phyloP scores from a whole-genome alignment of 2,329 filamentous ascomycete genomes.

The Colletotrichum sp. region DNA sequence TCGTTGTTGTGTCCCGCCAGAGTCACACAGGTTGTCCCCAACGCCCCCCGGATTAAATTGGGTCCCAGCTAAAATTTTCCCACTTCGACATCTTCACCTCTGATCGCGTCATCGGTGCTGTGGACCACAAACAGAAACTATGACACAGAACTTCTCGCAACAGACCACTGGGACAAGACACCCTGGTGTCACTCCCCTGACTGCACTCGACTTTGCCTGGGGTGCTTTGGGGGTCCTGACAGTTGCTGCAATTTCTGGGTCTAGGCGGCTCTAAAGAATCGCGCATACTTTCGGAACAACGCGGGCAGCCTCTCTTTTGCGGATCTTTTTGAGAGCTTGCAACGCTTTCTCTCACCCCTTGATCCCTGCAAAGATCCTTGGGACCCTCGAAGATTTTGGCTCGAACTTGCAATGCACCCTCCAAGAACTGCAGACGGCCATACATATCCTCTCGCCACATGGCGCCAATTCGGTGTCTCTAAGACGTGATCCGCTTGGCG shows the following conservation, averaged over 20 bases:
- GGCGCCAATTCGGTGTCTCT: slow-evolving; percentile 4
- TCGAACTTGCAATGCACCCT: not conserved
- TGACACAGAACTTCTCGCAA: slow-evolving; percentile 12
- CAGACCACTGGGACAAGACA: slow-evolving; percentile 7
- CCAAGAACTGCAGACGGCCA: not conserved
- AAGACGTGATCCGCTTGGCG: slow-evolving; percentile 22
- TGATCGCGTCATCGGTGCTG: slow-evolving; percentile 20
- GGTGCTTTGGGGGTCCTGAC: not conserved
- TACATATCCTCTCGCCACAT: slow-evolving; percentile 14
- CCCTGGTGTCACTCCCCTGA: not conserved
- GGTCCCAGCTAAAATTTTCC: slow-evolving; percentile 12
- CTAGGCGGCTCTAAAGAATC: not conserved
- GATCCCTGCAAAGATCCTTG: not conserved
- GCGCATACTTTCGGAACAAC: slow-evolving; percentile 5
- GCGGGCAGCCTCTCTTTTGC: not conserved
- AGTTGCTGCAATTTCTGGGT: not conserved
- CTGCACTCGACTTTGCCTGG: not conserved
- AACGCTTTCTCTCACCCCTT: not conserved
- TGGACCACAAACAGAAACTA: slow-evolving; percentile 21
- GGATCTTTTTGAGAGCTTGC: not conserved
- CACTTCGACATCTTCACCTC: slow-evolving; percentile 20
- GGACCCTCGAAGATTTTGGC: not conserved
- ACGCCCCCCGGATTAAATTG: not conserved
- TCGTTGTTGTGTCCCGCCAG: not conserved
- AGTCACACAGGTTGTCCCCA: not conserved